Conservation (phyloP, 257 asterid genomes). For the Solanum pennellii region DNA sequence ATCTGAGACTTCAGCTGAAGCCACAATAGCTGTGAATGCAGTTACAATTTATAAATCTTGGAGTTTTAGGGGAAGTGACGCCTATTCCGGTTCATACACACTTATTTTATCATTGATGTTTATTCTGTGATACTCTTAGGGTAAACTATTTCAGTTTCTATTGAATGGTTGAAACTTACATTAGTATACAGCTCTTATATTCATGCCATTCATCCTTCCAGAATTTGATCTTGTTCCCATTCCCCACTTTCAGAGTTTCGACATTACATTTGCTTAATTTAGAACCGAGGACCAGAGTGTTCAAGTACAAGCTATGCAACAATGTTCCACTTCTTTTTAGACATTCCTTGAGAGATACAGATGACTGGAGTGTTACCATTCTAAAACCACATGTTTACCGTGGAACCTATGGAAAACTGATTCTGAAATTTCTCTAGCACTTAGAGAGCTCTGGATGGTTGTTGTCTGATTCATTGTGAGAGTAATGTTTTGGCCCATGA, state of each 20-base stretch:
- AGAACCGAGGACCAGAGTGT: neutral
- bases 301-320: neutral
- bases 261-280: neutral
- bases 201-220: neutral
- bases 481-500: conserved; percentile 71
- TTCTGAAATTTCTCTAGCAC: conserved; percentile 82
- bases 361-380: conserved; percentile 49
- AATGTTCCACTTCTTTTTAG: conserved; percentile 80
- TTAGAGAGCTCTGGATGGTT: conserved; percentile 91
- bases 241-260: neutral
- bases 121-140: neutral
- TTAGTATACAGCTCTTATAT: neutral
- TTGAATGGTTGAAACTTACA: neutral
- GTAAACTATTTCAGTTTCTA: neutral
- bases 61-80: neutral
- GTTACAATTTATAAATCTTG: neutral
- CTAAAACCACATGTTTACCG: conserved; percentile 67
- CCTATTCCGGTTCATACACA: neutral
- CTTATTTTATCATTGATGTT: neutral
- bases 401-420: conserved; percentile 67
- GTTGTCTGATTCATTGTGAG: conserved; percentile 73
- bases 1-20: neutral
- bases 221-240: too few species aligned
- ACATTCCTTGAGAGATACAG: conserved; percentile 66
- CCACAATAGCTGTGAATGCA: neutral